Percentiles rank a stretch among this genome's conserved stretches.
Evolutionary conservation across 495 filamentous ascomycete species (phyloP).

Genomic region (Xylaria flabelliformis): DNA sequence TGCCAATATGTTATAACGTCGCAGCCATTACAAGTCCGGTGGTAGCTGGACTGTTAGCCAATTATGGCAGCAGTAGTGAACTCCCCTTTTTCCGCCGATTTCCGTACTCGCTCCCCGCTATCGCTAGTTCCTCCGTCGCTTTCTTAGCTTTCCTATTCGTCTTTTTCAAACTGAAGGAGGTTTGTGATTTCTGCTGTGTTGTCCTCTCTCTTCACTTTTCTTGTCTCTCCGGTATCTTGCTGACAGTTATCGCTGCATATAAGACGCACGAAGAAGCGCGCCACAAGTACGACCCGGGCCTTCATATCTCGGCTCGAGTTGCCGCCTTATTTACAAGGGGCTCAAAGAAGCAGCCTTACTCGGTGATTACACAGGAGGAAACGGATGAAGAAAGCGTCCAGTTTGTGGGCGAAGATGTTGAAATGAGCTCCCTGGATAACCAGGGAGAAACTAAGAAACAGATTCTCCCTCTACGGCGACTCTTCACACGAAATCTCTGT

Average conservation of each 20-base stretch:
- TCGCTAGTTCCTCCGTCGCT: constrained; percentile 65
- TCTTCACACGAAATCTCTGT: constrained; percentile 70
- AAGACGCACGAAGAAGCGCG: constrained; percentile 40
- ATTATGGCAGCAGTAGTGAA: constrained; percentile 63
- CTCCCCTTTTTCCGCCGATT: constrained; percentile 64
- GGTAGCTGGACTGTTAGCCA: constrained; percentile 66
- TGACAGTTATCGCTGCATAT: constrained; percentile 40
- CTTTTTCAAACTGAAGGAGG: constrained; percentile 65
- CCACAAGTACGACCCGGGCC: constrained; percentile 17
- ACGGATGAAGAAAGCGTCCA: constrained; percentile 13
- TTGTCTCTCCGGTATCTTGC: background rate
- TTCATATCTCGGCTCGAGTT: constrained; percentile 15
- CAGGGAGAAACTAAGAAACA: constrained; percentile 24
- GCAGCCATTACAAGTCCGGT: constrained; percentile 67
- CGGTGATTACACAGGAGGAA: constrained; percentile 6
- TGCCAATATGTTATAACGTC: constrained; percentile 69
- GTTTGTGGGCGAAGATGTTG: constrained; percentile 10
- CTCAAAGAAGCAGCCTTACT: constrained; percentile 16
- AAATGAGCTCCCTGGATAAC: background rate
- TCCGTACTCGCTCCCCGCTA: constrained; percentile 69
- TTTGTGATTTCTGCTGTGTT: constrained; percentile 31
- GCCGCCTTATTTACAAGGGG: constrained; percentile 9
- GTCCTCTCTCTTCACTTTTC: background rate
- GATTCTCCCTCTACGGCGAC: constrained; percentile 64
- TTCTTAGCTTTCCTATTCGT: constrained; percentile 52